Conservation (phyloP, 345 rosid species). For the Syzygium grande region DNA sequence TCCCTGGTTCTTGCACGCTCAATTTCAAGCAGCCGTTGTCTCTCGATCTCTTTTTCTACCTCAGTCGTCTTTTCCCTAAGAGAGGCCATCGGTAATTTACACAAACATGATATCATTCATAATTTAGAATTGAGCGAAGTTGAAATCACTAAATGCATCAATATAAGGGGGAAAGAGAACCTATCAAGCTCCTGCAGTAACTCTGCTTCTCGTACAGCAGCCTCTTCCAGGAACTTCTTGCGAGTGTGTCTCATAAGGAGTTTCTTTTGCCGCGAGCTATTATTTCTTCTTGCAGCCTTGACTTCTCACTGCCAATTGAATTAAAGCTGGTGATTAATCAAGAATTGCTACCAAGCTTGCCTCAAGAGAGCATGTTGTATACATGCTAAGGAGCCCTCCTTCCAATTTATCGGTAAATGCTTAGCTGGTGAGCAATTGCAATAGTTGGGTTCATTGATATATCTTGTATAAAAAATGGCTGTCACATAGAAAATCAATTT, state of each 20-base stretch:
- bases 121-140: background rate
- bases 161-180: constrained; percentile 14
- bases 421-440: background rate
- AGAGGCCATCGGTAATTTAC: background rate
- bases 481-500: background rate
- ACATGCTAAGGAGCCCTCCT: background rate
- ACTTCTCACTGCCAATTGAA: constrained; percentile 44
- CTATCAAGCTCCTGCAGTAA: constrained; percentile 73
- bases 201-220: constrained; percentile 56
- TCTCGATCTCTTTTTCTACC: constrained; percentile 73
- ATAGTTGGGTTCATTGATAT: background rate
- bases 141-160: background rate
- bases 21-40: constrained; percentile 57
- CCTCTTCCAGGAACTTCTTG: constrained; percentile 62
- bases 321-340: background rate
- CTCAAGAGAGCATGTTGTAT: background rate
- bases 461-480: background rate
- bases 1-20: constrained; percentile 78
- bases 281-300: constrained; percentile 51
- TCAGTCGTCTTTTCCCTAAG: constrained; percentile 62
- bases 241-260: constrained; percentile 50
- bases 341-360: background rate
- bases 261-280: constrained; percentile 59
- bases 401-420: background rate
- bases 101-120: background rate